A percentile compares a stretch with the other conserved stretches of the same genome.
Conservation (phyloP, 495 filamentous ascomycete genomes). For the Penicillium desertorum region DNA sequence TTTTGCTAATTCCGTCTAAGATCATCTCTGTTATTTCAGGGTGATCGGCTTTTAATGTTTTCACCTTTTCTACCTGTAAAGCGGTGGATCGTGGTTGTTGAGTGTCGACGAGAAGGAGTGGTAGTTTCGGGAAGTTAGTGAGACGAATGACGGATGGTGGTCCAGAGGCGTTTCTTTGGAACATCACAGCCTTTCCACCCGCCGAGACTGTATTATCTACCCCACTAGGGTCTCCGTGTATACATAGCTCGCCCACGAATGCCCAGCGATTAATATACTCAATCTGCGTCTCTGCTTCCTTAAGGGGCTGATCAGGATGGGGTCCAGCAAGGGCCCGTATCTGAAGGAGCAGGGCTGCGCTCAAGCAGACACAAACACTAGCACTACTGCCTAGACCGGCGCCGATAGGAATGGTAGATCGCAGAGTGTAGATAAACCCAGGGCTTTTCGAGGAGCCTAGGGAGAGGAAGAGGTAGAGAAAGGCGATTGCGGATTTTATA, state of each 20-base stretch:
- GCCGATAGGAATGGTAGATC: slow-evolving; percentile 90
- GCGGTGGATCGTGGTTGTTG: slow-evolving; percentile 76
- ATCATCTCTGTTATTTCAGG: slow-evolving; percentile 72
- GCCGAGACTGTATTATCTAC: no score
- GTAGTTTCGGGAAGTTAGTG: slow-evolving; percentile 87
- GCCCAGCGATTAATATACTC: slow-evolving; percentile 97
- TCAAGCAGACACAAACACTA: slow-evolving; percentile 84
- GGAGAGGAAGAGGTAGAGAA: slow-evolving; percentile 90
- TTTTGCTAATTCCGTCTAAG: slow-evolving; percentile 76
- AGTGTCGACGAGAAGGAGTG: slow-evolving; percentile 86
- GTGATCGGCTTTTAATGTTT: slow-evolving; percentile 62
- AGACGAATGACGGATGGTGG: slow-evolving; percentile 59
- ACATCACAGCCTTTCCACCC: no score
- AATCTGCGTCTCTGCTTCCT: slow-evolving; percentile 78
- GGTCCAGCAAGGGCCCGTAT: slow-evolving; percentile 83
- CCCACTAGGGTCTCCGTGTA: slow-evolving; percentile 59
- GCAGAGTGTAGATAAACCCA: slow-evolving; percentile 84
- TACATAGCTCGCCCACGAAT: slow-evolving; percentile 93
- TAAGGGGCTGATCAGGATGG: slow-evolving; percentile 78
- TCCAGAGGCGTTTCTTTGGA: no score
- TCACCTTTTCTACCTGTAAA: slow-evolving; percentile 83
- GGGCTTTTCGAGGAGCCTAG: slow-evolving; percentile 75
- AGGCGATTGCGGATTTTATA: slow-evolving; percentile 72
- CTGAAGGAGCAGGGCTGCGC: slow-evolving; percentile 81
- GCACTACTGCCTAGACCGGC: slow-evolving; percentile 92